Evolutionary conservation across 192 early-diverging fungal genomes (phyloP), one percentile per base, ranked within the genome.

Genomic region (Dimargaris cristalligena): DNA sequence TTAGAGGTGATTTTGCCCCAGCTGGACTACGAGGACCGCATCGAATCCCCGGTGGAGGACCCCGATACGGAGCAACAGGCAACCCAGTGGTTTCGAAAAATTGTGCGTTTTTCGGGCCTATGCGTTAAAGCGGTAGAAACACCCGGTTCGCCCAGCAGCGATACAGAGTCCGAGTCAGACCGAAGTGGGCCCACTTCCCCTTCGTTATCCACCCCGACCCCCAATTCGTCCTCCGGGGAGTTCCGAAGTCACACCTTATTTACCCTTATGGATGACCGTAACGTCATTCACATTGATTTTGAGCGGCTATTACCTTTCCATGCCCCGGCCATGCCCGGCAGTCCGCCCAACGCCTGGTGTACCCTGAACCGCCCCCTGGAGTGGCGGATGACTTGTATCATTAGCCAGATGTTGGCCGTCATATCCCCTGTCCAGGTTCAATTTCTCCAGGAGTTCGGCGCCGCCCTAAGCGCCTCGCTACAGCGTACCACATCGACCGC

Each of bases 301-400:
- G 74, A 73, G 44, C 66, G 74, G 32, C 71, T 68, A 31, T 71
- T 71, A 38, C 55, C 71, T 16, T 59, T 69, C 28, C 52, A 71
- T 22, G 65, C 63, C 20, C 65, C 68, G 0, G 67, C 66, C 31
- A 69, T 71, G 63, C 44, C 72, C 13, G 26, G 22, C 38, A 41
- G 38, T 16, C 38, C 38, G 38, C 38, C 38, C 38, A 16, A 41
- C 38, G 38, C 38, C 38, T 16, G 38, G 38, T 16, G 38, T 6
- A 41, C 16, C 38, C 38, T 41, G 38, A 41, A 41, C 38, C 38
- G 38, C 6, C 38, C 38, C 8, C 38, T 41, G 38, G 38, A 41
- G 38, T 41, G 38, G 38, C 38, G 38, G 38, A 16, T 41, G n/a
- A n/a, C n/a, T n/a, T n/a, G n/a, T n/a, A n/a, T n/a, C n/a, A n/a